A percentile compares a stretch with the other conserved stretches of the same genome.
These are phyloP conservation scores for Paecilomyces variotii DNA, from an alignment of 2,329 filamentous ascomycete genomes.

Conservation along the genomic window DNA sequence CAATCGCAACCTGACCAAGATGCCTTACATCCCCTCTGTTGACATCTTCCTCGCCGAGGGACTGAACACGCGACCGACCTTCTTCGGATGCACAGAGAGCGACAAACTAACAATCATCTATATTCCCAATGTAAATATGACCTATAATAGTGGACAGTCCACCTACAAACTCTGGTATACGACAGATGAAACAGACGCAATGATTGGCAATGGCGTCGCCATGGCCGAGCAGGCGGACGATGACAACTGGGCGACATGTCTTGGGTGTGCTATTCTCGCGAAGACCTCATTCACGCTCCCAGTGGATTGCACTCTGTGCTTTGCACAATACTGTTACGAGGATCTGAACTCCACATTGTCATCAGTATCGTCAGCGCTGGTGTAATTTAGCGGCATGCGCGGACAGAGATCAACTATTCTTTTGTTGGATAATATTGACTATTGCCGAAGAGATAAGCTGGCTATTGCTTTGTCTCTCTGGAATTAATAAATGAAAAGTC, in stretches of 20 bases:
- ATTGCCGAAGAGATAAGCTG: no score
- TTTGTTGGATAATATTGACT: no score
- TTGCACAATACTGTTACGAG: no score
- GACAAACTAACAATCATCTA: constrained; percentile 67
- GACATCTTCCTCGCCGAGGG: constrained; percentile 70
- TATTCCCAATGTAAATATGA: constrained; percentile 55
- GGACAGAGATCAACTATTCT: no score
- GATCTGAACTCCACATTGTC: no score
- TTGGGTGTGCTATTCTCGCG: constrained; percentile 12
- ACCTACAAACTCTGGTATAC: constrained; percentile 7
- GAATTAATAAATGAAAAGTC: no score
- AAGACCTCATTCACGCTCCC: constrained; percentile 1
- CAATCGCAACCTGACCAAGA: constrained; percentile 54
- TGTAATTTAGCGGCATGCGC: no score
- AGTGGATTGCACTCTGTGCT: no score
- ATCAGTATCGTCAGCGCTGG: no score
- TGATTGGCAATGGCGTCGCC: constrained; percentile 12
- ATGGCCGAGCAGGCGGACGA: constrained; percentile 8
- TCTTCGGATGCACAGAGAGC: constrained; percentile 64
- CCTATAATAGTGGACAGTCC: constrained; percentile 1
- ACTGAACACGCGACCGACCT: constrained; percentile 62
- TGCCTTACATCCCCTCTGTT: constrained; percentile 61
- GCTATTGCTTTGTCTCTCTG: no score
- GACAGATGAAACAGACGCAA: constrained; percentile 5
- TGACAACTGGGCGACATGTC: constrained; percentile 7